phyloP scores from a whole-genome alignment of 306 rosid genomes.

The Heteromeles arbutifolia region DNA sequence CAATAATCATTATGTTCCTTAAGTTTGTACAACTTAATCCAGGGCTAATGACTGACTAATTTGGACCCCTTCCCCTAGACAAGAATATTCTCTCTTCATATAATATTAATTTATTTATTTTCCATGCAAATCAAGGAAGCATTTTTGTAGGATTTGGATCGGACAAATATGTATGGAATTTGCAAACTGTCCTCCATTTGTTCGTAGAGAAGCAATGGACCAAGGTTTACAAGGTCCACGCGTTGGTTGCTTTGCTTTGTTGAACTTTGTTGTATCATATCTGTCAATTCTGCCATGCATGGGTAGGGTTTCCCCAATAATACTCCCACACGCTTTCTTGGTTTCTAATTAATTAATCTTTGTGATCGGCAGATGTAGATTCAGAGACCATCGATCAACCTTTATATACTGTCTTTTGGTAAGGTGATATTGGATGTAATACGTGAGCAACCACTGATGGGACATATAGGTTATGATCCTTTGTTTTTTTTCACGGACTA shows the following conservation, averaged over 20 bases:
- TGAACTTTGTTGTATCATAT: slow-evolving; percentile 23
- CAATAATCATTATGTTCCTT: neutral
- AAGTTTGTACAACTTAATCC: neutral
- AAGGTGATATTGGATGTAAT: neutral
- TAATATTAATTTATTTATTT: too few species aligned
- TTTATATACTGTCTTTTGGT: neutral
- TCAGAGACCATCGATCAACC: neutral
- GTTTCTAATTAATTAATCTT: neutral
- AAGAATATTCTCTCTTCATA: neutral
- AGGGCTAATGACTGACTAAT: neutral
- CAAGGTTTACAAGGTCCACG: slow-evolving; percentile 43
- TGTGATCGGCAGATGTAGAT: neutral
- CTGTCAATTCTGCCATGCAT: neutral
- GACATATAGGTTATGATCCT: neutral
- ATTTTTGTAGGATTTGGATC: too few species aligned
- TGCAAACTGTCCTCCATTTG: slow-evolving; percentile 55
- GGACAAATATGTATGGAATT: neutral
- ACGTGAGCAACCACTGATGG: neutral
- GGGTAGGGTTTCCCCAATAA: slow-evolving; percentile 20
- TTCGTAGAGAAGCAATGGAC: neutral
- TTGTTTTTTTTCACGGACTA: neutral
- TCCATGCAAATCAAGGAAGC: too few species aligned
- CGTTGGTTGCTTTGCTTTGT: slow-evolving; percentile 52
- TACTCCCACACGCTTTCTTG: slow-evolving; percentile 20
- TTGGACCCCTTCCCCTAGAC: neutral